Conservation (phyloP, 306 rosid genomes). For the Geum urbanum region DNA sequence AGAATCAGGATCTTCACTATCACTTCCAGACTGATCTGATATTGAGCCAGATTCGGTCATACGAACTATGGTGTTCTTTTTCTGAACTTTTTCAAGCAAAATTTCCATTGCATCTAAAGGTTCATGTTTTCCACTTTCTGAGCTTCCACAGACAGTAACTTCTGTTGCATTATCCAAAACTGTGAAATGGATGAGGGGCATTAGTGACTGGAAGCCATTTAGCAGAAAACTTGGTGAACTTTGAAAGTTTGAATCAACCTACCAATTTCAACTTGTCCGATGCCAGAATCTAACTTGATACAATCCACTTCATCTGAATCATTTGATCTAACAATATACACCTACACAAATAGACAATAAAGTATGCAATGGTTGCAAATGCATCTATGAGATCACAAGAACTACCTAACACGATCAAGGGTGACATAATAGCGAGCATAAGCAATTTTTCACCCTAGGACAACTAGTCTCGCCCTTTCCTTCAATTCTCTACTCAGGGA, state of each 20-base stretch:
- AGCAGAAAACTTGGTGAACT: conserved; percentile 7
- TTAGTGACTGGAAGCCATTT: not conserved
- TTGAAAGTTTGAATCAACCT: conserved; percentile 21
- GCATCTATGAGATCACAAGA: not conserved
- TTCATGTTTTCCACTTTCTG: conserved; percentile 12
- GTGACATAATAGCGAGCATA: not conserved
- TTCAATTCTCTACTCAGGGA: not conserved
- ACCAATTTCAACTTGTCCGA: conserved; percentile 13
- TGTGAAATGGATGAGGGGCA: not conserved
- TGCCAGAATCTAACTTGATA: conserved; percentile 27
- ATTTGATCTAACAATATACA: conserved; percentile 48
- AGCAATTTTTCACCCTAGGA: not conserved
- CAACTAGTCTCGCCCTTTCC: not conserved
- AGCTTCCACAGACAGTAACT: conserved; percentile 7
- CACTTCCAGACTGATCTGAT: conserved; percentile 27
- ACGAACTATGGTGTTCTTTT: not conserved
- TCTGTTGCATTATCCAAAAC: conserved; percentile 12
- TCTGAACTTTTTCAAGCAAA: conserved; percentile 17
- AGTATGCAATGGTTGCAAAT: not conserved
- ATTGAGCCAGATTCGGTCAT: conserved; percentile 2
- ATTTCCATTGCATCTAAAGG: conserved; percentile 13
- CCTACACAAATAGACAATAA: conserved; percentile 31
- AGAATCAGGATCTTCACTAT: conserved; percentile 19
- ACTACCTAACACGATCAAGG: not conserved
- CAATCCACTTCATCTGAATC: conserved; percentile 38